Conservation (phyloP, 805 yeast species). For the Starmerella tilneyi region DNA sequence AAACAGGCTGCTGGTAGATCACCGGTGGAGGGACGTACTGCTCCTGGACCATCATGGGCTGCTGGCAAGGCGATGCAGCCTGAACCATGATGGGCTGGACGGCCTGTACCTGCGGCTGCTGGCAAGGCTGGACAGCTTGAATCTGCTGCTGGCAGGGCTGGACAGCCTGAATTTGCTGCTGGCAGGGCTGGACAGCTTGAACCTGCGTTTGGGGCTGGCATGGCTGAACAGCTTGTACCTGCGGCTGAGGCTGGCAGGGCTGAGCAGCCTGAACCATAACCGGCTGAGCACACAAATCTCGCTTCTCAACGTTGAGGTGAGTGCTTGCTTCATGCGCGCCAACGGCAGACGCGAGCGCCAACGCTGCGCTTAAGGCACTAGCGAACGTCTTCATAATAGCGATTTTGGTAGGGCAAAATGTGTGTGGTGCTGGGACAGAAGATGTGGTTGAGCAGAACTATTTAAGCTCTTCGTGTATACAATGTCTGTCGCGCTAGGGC, state of each 20-base stretch:
- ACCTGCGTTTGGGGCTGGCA: conserved; percentile 5
- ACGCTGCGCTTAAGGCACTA: background rate
- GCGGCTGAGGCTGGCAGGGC: conserved; percentile 2
- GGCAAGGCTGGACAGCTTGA: background rate
- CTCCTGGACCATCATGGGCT: conserved; percentile 8
- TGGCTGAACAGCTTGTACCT: conserved; percentile 10
- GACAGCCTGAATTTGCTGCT: background rate
- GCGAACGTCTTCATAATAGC: background rate
- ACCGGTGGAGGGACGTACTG: conserved; percentile 9
- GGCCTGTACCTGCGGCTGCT: conserved; percentile 11
- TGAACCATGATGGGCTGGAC: conserved; percentile 6
- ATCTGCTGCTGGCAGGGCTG: conserved; percentile 10
- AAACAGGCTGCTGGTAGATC: conserved; percentile 2
- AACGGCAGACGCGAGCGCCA: background rate
- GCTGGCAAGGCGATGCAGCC: conserved; percentile 16
- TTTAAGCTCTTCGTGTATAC: no score
- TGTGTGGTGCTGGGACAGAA: background rate
- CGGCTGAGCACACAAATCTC: conserved; percentile 10
- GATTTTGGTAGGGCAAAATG: background rate
- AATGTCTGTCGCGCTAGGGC: no score
- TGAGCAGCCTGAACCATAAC: conserved; percentile 13
- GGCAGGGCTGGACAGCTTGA: conserved; percentile 14
- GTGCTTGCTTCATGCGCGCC: background rate
- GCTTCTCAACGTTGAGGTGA: background rate
- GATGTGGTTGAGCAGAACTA: background rate